phyloP scores from a whole-genome alignment of 495 filamentous ascomycete genomes.

The Podospora tetraspora region DNA sequence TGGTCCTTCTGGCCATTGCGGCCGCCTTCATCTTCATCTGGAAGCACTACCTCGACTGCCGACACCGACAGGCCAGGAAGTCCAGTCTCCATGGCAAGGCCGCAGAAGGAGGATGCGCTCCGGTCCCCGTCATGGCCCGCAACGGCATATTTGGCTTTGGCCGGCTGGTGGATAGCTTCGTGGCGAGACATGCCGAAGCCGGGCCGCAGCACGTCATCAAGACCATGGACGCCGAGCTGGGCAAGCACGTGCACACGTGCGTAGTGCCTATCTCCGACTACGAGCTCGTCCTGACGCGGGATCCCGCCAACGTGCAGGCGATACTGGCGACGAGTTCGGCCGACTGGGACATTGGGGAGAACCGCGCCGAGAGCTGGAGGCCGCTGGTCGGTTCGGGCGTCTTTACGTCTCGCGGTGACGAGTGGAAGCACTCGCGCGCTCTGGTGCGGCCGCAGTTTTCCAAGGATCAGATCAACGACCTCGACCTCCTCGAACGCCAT shows the following conservation, averaged over 20 bases:
- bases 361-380: slow-evolving; percentile 42
- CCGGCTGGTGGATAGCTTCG: slow-evolving; percentile 15
- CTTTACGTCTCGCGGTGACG: slow-evolving; percentile 61
- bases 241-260: slow-evolving; percentile 20
- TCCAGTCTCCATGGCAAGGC: not conserved
- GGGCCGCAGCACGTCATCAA: slow-evolving; percentile 23
- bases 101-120: slow-evolving; percentile 10
- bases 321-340: slow-evolving; percentile 56
- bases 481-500: slow-evolving; percentile 57
- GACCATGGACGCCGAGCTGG: slow-evolving; percentile 23
- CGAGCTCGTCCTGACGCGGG: slow-evolving; percentile 46
- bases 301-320: slow-evolving; percentile 59
- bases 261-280: slow-evolving; percentile 23
- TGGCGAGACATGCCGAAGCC: slow-evolving; percentile 11
- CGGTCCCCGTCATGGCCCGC: slow-evolving; percentile 13
- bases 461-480: slow-evolving; percentile 54
- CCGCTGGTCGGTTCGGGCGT: slow-evolving; percentile 64
- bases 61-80: not conserved
- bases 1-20: not conserved
- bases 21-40: not conserved
- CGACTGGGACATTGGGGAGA: slow-evolving; percentile 54
- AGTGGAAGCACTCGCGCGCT: slow-evolving; percentile 60
- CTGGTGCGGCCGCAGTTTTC: slow-evolving; percentile 61
- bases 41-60: not conserved
- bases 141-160: slow-evolving; percentile 23